Evolutionary conservation across 129 eudicot genomes (phyloP).

Genomic region (Smallanthus sonchifolius): DNA sequence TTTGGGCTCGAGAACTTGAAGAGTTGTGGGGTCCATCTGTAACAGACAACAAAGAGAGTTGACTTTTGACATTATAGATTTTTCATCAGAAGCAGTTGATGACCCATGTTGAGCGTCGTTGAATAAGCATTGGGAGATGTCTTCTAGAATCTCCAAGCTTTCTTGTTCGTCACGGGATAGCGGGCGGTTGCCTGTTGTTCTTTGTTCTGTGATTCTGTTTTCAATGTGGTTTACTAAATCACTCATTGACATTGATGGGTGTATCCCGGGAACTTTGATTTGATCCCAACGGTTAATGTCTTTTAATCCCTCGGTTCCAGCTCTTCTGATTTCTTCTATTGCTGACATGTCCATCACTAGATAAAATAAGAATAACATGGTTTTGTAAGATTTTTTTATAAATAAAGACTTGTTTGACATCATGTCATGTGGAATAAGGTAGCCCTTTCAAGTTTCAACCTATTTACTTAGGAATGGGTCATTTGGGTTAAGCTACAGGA

Average conservation of each 20-base stretch:
- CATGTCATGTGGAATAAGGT: not conserved
- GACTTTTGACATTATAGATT: conserved; percentile 65
- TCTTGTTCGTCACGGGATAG: conserved; percentile 39
- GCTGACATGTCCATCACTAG: conserved; percentile 55
- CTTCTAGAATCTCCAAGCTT: conserved; percentile 50
- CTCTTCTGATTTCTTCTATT: conserved; percentile 40
- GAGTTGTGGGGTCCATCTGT: conserved; percentile 54
- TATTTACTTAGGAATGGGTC: not conserved
- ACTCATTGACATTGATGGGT: conserved; percentile 63
- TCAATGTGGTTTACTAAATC: conserved; percentile 67
- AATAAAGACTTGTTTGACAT: not conserved
- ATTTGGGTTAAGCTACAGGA: not conserved
- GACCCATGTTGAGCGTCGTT: conserved; percentile 36
- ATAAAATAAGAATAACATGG: not conserved
- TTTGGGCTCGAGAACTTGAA: conserved; percentile 27
- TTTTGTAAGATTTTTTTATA: not conserved
- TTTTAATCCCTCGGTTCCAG: conserved; percentile 16
- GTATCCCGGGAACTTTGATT: conserved; percentile 47
- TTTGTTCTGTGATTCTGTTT: conserved; percentile 43
- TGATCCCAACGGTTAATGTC: conserved; percentile 36
- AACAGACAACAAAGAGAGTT: conserved; percentile 79
- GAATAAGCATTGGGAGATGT: conserved; percentile 48
- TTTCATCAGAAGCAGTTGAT: conserved; percentile 54
- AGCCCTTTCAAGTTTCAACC: not conserved
- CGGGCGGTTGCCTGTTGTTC: conserved; percentile 38